phyloP scores from a whole-genome alignment of 164 flowering plant genomes.

The Sextonia rubra region DNA sequence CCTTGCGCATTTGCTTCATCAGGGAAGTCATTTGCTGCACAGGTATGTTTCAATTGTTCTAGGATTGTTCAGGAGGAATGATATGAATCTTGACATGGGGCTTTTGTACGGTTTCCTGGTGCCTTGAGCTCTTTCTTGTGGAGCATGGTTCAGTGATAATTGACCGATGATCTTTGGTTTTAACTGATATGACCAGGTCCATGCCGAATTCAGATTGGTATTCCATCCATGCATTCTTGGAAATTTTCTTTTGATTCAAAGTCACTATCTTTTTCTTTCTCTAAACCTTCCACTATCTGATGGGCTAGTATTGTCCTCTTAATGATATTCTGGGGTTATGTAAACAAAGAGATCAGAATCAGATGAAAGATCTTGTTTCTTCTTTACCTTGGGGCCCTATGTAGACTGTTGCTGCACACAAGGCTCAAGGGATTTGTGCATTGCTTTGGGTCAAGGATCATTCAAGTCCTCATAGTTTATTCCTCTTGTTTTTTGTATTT shows the following conservation, averaged over 20 bases:
- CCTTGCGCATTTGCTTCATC: constrained; percentile 47
- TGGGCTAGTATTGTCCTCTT: not conserved
- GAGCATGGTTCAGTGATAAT: not conserved
- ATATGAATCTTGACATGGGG: too few relatives aligned
- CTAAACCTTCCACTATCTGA: not conserved
- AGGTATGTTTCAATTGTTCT: constrained; percentile 37
- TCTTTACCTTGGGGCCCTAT: not conserved
- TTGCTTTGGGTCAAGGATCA: not conserved
- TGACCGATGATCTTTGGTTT: not conserved
- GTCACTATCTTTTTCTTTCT: not conserved
- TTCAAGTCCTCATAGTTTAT: not conserved
- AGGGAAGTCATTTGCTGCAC: constrained; percentile 62
- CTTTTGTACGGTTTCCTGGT: not conserved
- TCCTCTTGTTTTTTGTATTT: not conserved
- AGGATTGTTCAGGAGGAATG: not conserved
- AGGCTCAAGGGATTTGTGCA: not conserved
- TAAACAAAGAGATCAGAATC: not conserved
- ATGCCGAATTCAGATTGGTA: not conserved
- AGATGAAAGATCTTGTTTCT: not conserved
- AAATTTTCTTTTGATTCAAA: not conserved
- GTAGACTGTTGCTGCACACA: not conserved
- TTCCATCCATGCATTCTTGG: not conserved
- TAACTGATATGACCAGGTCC: too few relatives aligned
- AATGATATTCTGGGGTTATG: not conserved
- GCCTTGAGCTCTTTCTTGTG: not conserved